Evolutionary conservation across 2,329 filamentous ascomycete genomes (phyloP).

Genomic region (Pseudocercospora pini-densiflorae): DNA sequence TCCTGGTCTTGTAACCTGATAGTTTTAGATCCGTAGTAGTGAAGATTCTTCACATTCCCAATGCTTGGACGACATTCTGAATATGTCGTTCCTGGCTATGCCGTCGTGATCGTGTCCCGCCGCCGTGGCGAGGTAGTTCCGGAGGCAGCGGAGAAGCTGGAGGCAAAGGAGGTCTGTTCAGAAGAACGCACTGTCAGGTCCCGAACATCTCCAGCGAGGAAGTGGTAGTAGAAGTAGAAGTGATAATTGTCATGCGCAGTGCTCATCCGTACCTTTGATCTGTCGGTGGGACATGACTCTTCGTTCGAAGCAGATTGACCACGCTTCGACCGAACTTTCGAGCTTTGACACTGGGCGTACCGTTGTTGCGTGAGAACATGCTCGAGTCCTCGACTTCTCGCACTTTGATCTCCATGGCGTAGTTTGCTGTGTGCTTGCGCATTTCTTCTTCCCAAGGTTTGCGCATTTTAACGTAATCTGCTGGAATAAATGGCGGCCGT

Average conservation of each 20-base stretch:
- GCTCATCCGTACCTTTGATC: slow-evolving; percentile 22
- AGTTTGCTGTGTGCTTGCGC: slow-evolving; percentile 31
- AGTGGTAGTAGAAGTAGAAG: neutral
- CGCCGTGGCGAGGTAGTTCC: slow-evolving; percentile 3
- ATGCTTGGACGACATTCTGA: slow-evolving; percentile 19
- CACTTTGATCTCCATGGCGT: slow-evolving; percentile 38
- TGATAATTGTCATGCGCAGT: neutral
- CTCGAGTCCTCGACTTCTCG: slow-evolving; percentile 38
- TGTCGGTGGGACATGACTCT: slow-evolving; percentile 27
- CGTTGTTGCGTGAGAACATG: slow-evolving; percentile 27
- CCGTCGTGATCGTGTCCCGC: slow-evolving; percentile 13
- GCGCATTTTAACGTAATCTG: slow-evolving; percentile 37
- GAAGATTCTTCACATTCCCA: slow-evolving; percentile 16
- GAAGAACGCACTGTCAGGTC: slow-evolving; percentile 7
- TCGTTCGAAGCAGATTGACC: slow-evolving; percentile 40
- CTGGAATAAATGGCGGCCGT: slow-evolving; percentile 37
- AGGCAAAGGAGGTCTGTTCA: neutral
- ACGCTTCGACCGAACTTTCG: slow-evolving; percentile 41
- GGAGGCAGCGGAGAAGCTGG: slow-evolving; percentile 12
- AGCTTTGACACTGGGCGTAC: slow-evolving; percentile 40
- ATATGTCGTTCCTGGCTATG: slow-evolving; percentile 21
- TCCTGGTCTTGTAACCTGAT: neutral
- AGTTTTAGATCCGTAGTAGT: neutral
- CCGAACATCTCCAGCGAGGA: neutral
- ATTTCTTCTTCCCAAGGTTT: slow-evolving; percentile 41